Base-by-base conservation (phyloP, 2,329 filamentous ascomycete genomes). In the Penicillium fuscoglaucum region DNA sequence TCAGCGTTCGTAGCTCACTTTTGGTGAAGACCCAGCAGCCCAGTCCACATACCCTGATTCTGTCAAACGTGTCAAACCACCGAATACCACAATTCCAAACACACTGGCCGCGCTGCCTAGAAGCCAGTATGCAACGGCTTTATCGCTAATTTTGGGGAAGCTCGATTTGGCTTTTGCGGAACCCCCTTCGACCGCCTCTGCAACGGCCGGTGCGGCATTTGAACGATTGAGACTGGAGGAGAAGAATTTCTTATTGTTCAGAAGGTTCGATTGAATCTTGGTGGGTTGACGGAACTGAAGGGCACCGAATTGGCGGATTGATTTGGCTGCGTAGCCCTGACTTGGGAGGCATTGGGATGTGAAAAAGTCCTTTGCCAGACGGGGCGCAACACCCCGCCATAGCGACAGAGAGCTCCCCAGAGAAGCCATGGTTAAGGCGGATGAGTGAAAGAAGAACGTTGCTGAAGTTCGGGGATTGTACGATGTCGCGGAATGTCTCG, bases 81-180 rank as follows among this genome's bases (percentile, higher is more conserved):
- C 95, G 75, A 96, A 96, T 45, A 99, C 86, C 52, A 99, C 93
- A 69, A 99, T 96, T 60, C 95, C 95, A 77, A 98, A 99, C 52
- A 98, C 95, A 73, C 91, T 96, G 44, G 86, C 90, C 1, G 95
- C 93, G 67, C 93, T 97, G 47, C 87, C 93, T 56, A 99, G 79
- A 46, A 99, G 84, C 93, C 93, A 99, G 79, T 93, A 93, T 59
- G 88, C 95, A 45, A 96, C 93, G 10, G 81, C 79, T 76, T 90
- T 95, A 58, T 87, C 85, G 64, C 84, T 91, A 10, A 84, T 84
- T 67, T 90, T 75, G 19, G 84, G 83, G 67, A 83, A 85, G 62
- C 72, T 69, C 7, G 75, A 74, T 58, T 73, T 75, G 9, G 66
- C 57, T 48, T 72, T 68, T 8, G 68, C 56, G 17, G 66, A 61